Base-by-base conservation (phyloP, 2,329 filamentous ascomycete genomes). In the Pseudogymnoascus sp. region DNA sequence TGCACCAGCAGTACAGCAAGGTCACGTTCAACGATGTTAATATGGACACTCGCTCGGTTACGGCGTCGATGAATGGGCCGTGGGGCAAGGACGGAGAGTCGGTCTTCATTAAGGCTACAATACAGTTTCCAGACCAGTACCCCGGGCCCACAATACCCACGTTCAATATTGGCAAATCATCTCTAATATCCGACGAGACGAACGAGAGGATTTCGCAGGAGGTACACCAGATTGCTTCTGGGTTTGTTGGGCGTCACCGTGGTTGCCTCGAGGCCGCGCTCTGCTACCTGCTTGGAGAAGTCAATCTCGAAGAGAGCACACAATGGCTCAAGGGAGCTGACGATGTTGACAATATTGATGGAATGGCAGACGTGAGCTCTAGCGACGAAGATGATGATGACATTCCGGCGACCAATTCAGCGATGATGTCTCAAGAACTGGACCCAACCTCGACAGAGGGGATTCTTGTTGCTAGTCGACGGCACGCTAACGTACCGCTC, bases 341-440 rank as follows among this genome's bases (percentile, higher is more conserved):
- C 66, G 86, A 89, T 66, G 73, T 85, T 6, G 84, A 83, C 61
- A 70, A 73, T 69, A 70, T 83, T 5, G 82, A 81, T 63, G 83
- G 76, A 2, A 73, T 85, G 37, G 81, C 78, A 31, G 89, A 90
- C 63, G 91, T 94, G 66, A 93, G 90, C 67, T 97, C 91, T 2
- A 95, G 90, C 69, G 88, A 91, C 65, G 88, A 91, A 64, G 90
- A 92, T 66, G 90, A 92, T 58, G 76, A 75, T 11, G 66, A 72
- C 65, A 72, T 73, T 49, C 71, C 71, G 29, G 66, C 70, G n/a
- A 70, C 70, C 43, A 67, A 69, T 33, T 73, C 71, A 7, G 81
- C 79, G 11, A 80, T 81, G 61, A 83, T 87, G 81, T 86, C 84
- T 6, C 83, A 86, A 66, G 84, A 87, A 66, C 75, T 87, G 21